These are phyloP conservation scores for Candolleomyces eurysporus DNA, from an alignment of 768 basidiomycete species.

Conservation along the genomic window DNA sequence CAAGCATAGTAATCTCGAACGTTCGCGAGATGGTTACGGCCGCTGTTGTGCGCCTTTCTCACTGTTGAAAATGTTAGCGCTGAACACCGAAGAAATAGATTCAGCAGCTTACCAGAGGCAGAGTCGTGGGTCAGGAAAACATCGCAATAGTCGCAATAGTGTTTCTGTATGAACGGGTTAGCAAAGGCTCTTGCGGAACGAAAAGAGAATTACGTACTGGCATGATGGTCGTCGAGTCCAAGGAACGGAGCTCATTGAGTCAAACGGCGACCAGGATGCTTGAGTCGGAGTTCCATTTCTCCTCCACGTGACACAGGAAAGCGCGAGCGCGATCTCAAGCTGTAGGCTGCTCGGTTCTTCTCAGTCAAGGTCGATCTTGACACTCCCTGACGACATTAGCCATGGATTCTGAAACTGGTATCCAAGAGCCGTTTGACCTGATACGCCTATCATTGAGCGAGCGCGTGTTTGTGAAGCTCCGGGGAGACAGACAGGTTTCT, in stretches of 20 bases:
- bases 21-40: slow-evolving; percentile 94
- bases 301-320: background rate
- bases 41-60: slow-evolving; percentile 97
- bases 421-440: slow-evolving; percentile 96
- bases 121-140: slow-evolving; percentile 95
- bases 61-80: slow-evolving; percentile 46
- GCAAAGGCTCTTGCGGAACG: slow-evolving; percentile 8
- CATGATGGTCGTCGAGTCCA: slow-evolving; percentile 42
- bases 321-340: slow-evolving; percentile 11
- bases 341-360: background rate
- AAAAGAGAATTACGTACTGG: slow-evolving; percentile 47
- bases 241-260: slow-evolving; percentile 7
- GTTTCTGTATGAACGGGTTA: slow-evolving; percentile 55
- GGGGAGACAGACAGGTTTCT: slow-evolving; percentile 89
- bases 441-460: slow-evolving; percentile 95
- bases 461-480: slow-evolving; percentile 95
- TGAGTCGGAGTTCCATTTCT: slow-evolving; percentile 24
- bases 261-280: background rate
- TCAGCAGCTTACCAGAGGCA: slow-evolving; percentile 64
- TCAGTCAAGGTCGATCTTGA: too few species aligned
- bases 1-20: slow-evolving; percentile 97
- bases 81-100: background rate
- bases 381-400: background rate
- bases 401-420: slow-evolving; percentile 75
- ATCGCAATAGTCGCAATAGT: slow-evolving; percentile 93